Base-by-base conservation (phyloP, 176 grass and related monocot species). In the Aegilops umbellulata region DNA sequence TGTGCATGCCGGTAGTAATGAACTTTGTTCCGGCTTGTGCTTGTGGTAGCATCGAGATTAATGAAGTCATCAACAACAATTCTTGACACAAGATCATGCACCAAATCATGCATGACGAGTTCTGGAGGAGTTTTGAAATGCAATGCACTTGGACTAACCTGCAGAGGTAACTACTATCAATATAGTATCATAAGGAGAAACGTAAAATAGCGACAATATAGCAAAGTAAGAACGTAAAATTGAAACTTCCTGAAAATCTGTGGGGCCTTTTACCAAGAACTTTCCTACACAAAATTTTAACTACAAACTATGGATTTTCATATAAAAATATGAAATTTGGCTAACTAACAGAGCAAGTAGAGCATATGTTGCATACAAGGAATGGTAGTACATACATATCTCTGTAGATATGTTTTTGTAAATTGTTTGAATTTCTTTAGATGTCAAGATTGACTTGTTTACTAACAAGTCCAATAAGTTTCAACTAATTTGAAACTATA, bases 1-100 rank as follows among this genome's bases (percentile, higher is more conserved):
- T 55, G 90, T 76, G 68, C 61, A 81, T 91, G 87, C 25, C 89
- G 75, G 74, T 76, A 22, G 63, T 85, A 66, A 27, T 31, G 2
- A 65, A n/a, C 0, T 3, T 5, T 76, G 1, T 14, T 80, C 38
- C 27, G 22, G 0, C 24, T 64, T 4, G 12, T 27, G 16, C 20
- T 29, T 19, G 26, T 60, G 20, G 19, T 34, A 80, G 13, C 60
- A 23, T 83, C 23, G 12, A 78, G 9, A n/a, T 22, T 38, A 38
- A 38, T 38, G 7, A 38, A 8, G 36, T 38, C 36, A 38, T 38
- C 36, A 38, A 38, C 1, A 2, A 38, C 36, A 38, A 38, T 38
- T 38, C 36, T 38, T 38, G 36, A 38, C 36, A 38, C 36, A 38
- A 38, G 36, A 38, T 38, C 36, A 38, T 38, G 36, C 36, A 38